Conservation (phyloP, 352 stramenopile genomes). For the Globisporangium polare region DNA sequence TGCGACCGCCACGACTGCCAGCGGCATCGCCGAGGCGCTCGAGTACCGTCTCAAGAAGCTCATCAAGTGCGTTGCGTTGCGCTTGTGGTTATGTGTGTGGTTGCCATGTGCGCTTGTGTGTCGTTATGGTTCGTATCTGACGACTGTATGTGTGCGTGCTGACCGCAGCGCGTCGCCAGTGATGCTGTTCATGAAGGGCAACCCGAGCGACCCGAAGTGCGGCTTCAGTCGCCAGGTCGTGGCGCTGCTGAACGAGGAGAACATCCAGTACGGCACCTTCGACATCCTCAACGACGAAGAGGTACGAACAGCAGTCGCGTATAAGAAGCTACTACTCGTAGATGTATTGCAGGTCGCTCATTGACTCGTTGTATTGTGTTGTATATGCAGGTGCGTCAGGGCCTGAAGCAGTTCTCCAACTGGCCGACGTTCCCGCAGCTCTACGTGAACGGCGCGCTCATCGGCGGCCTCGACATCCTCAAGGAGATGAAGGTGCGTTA, state of each 20-base stretch:
- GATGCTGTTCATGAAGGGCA: conserved; percentile 99
- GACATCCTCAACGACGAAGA: conserved; percentile 97
- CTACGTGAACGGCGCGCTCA: conserved; percentile 96
- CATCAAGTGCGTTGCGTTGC: conserved; percentile 39
- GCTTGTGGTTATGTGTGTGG: no score
- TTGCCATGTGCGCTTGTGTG: no score
- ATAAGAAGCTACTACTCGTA: no score
- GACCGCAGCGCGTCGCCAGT: conserved; percentile 69
- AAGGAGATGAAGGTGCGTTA: conserved; percentile 93
- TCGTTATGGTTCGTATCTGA: background rate
- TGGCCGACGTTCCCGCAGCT: conserved; percentile 99
- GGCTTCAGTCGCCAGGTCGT: conserved; percentile 95
- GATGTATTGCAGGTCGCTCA: no score
- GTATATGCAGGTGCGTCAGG: conserved; percentile 85
- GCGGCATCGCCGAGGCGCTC: conserved; percentile 56
- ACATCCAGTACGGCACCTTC: conserved; percentile 94
- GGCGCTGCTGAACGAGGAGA: conserved; percentile 89
- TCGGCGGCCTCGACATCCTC: conserved; percentile 97
- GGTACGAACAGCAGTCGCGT: conserved; percentile 14
- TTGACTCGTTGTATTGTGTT: no score
- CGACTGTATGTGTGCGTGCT: background rate
- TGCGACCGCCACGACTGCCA: conserved; percentile 16
- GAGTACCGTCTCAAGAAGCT: conserved; percentile 81
- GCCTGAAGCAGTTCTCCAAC: conserved; percentile 95
- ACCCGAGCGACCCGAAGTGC: conserved; percentile 92